Base-by-base conservation (phyloP, 192 early-diverging fungal species). In the Linnemannia elongata region DNA sequence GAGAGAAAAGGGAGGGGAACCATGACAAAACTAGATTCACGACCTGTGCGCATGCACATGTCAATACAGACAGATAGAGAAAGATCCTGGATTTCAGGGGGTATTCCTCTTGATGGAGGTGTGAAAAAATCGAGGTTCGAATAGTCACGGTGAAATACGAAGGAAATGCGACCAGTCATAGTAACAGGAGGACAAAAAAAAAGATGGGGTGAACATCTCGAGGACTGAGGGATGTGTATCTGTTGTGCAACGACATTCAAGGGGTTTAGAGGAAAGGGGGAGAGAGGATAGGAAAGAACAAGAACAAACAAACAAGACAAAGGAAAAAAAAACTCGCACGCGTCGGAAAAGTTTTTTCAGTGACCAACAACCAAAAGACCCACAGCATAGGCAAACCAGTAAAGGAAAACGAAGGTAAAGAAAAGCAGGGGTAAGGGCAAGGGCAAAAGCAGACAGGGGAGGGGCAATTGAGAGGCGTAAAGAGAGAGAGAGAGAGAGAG, bases 11-110 rank as follows among this genome's bases (percentile, higher is more conserved):
- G 12, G 44, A 10, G 44, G 10, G 10, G 44, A 13, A 45, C 44
- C 44, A 1, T 30, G 10, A 12, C 10, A 66, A 10, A 27, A 35
- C 30, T 27, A 66, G 9, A 66, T 66, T 52, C 13, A 66, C 4
- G 60, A 33, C 60, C 60, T 66, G 60, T 66, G 60, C 60, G 60
- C 60, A 66, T 66, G 27, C 60, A 66, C 60, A 66, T 66, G 60
- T 33, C n/a, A 66, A 66, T 4, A 13, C 27, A 33, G 60, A 30
- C 27, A 33, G 60, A 66, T 66, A 66, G 12, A 35, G 12, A 13
- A 27, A 4, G 60, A 33, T 66, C 60, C 30, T 30, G 10, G 10
- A 30, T 63, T 63, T 63, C 30, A 63, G 57, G 27, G 27, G 57
- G n/a, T 33, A 27, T 30, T 63, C n/a, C 24, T 22, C 2, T n/a